Evolutionary conservation across 768 basidiomycete genomes (phyloP), one percentile per base, ranked within the genome.

Genomic region (Lactarius vividus): DNA sequence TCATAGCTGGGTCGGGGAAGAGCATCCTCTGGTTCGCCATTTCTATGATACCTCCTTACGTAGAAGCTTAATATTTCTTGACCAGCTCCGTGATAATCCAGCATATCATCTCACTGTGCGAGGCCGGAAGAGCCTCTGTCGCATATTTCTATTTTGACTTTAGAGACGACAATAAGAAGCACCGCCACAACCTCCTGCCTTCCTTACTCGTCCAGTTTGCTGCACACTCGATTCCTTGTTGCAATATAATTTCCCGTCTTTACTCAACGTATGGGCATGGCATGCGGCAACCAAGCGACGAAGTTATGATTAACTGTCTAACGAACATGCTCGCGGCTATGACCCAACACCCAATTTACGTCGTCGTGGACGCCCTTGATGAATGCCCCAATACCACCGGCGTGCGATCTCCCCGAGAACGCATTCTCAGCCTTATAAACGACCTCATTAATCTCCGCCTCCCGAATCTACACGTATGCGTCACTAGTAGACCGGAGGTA

Each of bases 111-210:
- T 46, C 44, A 46, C 44, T n/a, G 31, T 46, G 2, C 20, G 9
- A n/a, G 8, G 44, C n/a, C 44, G 44, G 20, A 20, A n/a, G 20
- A 46, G 9, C n/a, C 9, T n/a, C 20, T n/a, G 44, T 46, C 9
- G 44, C n/a, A 46, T 46, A 46, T 46, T 46, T 46, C 44, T 46
- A n/a, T 46, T 46, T 46, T n/a, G 44, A 46, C n/a, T 46, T 46
- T 20, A 46, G 44, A 46, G 44, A n/a, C 8, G 20, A n/a, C 8
- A 10, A 46, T 23, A 46, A 46, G 9, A n/a, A 23, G 9, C 44
- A n/a, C 9, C n/a, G 44, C n/a, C 44, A n/a, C n/a, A 23, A 46
- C 44, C 44, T 46, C 44, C 44, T 46, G 9, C 9, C n/a, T 23
- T 46, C 44, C n/a, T 11, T 46, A 0, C 44, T 46, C n/a, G 0